phyloP scores from a whole-genome alignment of 495 filamentous ascomycete species.

The Tuber borchii region DNA sequence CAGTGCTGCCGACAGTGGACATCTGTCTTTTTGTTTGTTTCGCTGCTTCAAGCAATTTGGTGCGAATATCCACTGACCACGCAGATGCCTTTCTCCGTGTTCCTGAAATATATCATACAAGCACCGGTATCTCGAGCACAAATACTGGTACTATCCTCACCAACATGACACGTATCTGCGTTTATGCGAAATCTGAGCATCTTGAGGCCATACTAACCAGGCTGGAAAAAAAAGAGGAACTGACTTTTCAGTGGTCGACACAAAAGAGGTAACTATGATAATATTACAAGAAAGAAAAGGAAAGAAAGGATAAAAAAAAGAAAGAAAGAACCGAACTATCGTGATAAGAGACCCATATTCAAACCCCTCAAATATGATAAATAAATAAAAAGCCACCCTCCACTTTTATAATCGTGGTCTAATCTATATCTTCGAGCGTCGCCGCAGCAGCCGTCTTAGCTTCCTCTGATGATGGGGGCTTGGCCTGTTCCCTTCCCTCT shows the following conservation, averaged over 20 bases:
- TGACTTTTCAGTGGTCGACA: not conserved
- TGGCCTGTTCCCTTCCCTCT: not conserved
- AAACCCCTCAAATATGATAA: not conserved
- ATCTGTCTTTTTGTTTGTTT: constrained; percentile 3
- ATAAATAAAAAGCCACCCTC: not conserved
- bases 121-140: not conserved
- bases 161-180: not conserved
- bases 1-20: not conserved
- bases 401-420: not conserved
- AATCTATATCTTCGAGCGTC: not conserved
- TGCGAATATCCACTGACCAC: not conserved
- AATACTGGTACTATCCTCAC: not conserved
- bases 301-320: not conserved
- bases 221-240: not conserved
- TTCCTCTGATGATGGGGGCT: constrained; percentile 1
- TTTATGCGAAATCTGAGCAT: not conserved
- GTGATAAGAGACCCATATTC: not conserved
- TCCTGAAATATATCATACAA: constrained; percentile 2
- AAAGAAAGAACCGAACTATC: not conserved
- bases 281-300: not conserved
- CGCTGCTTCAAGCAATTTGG: not conserved
- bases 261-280: not conserved
- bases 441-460: not conserved
- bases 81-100: not conserved
- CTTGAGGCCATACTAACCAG: not conserved